Percentiles rank a stretch among this genome's conserved stretches.
phyloP scores from a whole-genome alignment of 192 early-diverging fungal species.

The Rhizophlyctis rosea region DNA sequence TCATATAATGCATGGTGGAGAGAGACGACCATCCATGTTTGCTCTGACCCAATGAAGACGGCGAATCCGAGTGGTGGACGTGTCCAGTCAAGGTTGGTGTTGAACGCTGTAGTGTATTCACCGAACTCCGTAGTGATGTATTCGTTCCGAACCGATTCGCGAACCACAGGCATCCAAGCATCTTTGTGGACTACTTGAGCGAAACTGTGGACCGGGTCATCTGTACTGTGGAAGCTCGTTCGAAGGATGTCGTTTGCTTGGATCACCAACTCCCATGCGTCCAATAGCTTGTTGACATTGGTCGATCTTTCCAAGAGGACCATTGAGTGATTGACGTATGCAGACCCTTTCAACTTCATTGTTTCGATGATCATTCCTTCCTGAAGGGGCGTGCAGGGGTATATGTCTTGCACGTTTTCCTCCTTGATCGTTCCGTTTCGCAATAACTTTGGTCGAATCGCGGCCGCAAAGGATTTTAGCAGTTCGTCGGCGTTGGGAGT shows the following conservation, averaged over 20 bases:
- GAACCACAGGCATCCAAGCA: constrained; percentile 1
- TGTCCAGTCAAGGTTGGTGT: no score
- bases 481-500: no score
- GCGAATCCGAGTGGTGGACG: no score
- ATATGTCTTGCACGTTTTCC: no score
- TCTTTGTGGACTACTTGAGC: constrained; percentile 15
- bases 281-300: neutral
- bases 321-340: constrained; percentile 12
- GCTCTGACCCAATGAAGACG: no score
- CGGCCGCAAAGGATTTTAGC: no score
- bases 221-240: constrained; percentile 8
- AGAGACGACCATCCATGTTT: no score
- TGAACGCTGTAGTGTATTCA: no score
- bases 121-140: no score
- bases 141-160: no score
- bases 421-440: no score
- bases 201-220: neutral
- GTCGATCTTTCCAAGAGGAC: neutral
- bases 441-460: no score
- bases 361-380: constrained; percentile 23
- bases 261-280: constrained; percentile 5
- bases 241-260: constrained; percentile 15
- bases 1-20: neutral
- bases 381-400: constrained; percentile 28
- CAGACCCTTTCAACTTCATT: neutral